phyloP scores from a whole-genome alignment of 2,329 filamentous ascomycete genomes.

The Rosellinia necatrix region DNA sequence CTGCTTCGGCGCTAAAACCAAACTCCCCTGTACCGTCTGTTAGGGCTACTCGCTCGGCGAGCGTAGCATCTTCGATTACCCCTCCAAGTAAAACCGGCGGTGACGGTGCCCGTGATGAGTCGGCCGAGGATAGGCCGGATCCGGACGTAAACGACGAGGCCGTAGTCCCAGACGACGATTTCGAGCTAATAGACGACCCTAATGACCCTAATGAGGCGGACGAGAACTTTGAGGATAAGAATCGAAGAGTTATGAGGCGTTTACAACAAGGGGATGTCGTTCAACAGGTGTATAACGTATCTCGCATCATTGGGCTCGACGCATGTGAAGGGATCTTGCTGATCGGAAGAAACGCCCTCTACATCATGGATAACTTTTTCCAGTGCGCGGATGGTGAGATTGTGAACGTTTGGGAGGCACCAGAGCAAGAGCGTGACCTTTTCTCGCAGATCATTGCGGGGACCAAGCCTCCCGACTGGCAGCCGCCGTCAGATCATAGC shows the following conservation, averaged over 20 bases:
- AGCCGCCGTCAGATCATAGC: conserved; percentile 56
- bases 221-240: conserved; percentile 92
- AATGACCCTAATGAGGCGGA: conserved; percentile 77
- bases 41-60: conserved; percentile 24
- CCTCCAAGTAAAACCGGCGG: conserved; percentile 29
- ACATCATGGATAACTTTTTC: conserved; percentile 96
- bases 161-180: conserved; percentile 77
- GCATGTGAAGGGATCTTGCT: conserved; percentile 93
- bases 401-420: conserved; percentile 93
- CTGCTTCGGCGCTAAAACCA: conserved; percentile 44
- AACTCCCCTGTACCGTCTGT: conserved; percentile 29
- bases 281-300: conserved; percentile 93
- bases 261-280: conserved; percentile 89
- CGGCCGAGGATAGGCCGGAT: conserved; percentile 35
- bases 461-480: conserved; percentile 64
- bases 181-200: conserved; percentile 93
- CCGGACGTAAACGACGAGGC: conserved; percentile 35
- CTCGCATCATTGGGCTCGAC: conserved; percentile 89
- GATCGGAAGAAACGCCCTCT: conserved; percentile 87
- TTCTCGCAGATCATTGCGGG: conserved; percentile 94
- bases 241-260: conserved; percentile 94
- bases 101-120: conserved; percentile 30
- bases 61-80: conserved; percentile 26
- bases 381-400: conserved; percentile 95
- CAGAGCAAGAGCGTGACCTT: conserved; percentile 87